These are phyloP conservation scores for Paracamarosporium sp. DNA, from an alignment of 2,329 filamentous ascomycete species.

Conservation along the genomic window DNA sequence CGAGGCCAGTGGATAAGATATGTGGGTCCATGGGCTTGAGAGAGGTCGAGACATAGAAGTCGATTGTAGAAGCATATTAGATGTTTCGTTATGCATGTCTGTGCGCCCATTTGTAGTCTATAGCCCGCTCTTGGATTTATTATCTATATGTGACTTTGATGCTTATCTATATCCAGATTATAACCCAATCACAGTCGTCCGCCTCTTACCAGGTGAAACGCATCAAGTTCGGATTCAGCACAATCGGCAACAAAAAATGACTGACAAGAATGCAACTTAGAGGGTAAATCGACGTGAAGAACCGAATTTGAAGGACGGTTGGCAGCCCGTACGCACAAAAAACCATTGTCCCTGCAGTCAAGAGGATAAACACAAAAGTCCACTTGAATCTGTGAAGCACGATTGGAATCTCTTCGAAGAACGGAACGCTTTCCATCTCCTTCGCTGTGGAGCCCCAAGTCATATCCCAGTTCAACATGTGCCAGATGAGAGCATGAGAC, in stretches of 20 bases:
- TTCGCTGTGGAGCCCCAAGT: constrained; percentile 85
- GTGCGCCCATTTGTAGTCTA: no score
- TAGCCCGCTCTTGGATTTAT: no score
- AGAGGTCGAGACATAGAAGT: no score
- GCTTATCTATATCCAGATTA: no score
- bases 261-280: constrained; percentile 71
- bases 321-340: constrained; percentile 71
- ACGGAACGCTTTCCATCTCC: constrained; percentile 80
- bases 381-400: constrained; percentile 78
- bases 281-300: constrained; percentile 73
- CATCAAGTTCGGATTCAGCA: constrained; percentile 80
- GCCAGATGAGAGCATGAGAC: constrained; percentile 77
- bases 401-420: constrained; percentile 83
- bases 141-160: no score
- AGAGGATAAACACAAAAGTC: constrained; percentile 68
- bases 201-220: constrained; percentile 72
- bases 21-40: no score
- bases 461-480: constrained; percentile 89
- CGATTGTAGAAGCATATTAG: no score
- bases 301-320: constrained; percentile 57
- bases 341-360: constrained; percentile 67
- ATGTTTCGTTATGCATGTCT: no score
- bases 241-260: constrained; percentile 75
- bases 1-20: no score
- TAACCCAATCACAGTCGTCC: neutral